Evolutionary conservation across 179 eudicot genomes (phyloP), one percentile per base, ranked within the genome.

Genomic region (Silene noctiflora): DNA sequence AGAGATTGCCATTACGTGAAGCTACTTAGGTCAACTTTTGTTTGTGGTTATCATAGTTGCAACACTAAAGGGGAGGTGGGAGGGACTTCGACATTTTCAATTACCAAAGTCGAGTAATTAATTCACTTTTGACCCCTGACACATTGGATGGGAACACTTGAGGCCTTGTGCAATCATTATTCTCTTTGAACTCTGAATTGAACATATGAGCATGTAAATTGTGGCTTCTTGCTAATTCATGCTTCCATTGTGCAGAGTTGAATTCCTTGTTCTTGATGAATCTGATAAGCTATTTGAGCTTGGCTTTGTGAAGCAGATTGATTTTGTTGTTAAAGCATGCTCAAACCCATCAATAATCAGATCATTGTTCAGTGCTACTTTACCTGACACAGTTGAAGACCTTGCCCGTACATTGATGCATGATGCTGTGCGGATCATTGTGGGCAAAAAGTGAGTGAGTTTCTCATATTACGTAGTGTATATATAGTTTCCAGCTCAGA

Each of bases 381-480:
- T 96, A 77, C 99, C 99, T 58, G 99, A 96, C 89, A 76, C 96
- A 16, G 99, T 96, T 56, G 98, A 96, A 88, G 96, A 96, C 35
- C 99, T 93, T 76, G 99, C 99, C 83, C 93, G 98, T 27, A 91
- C 98, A 69, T 85, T 93, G 80, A 96, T 96, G 97, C 99, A 93
- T 76, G 99, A 93, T 82, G 98, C 99, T 73, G 89, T 96, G 65
- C 89, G 99, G 69, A 86, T 96, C 19, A 93, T 96, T 70, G 87
- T 96, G 74, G 99, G 99, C 79, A 83, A 87, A 77, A 96, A 93
- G 99, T 95, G 87, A 86, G 94, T 80, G 7, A 51, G 7, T 62
- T 53, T 9, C 67, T 20, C 31, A 17, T 65, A 58, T 10, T 33
- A 39, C 27, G 31, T 65, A 39, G 29, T 39, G 44, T 65, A 29